Evolutionary conservation across 2,329 filamentous ascomycete genomes (phyloP).

Genomic region (Ophiostoma tasmaniense): DNA sequence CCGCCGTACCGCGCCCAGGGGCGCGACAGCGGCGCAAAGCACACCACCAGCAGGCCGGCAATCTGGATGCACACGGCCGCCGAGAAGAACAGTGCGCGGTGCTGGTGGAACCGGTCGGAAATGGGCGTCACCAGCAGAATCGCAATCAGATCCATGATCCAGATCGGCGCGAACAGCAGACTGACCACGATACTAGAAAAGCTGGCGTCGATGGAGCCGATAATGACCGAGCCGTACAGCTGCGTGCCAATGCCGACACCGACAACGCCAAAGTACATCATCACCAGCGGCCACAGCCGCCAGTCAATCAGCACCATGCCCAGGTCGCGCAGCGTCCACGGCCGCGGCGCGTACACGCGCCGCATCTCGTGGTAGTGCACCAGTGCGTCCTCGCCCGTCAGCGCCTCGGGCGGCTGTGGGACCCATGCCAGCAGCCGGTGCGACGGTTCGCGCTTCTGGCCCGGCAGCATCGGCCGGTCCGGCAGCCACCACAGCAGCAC

Average conservation of each 20-base stretch:
- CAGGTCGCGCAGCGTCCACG: constrained; percentile 67
- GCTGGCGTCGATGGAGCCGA: constrained; percentile 63
- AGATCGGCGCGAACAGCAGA: constrained; percentile 81
- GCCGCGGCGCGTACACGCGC: constrained; percentile 66
- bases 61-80: constrained; percentile 71
- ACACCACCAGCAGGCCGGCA: constrained; percentile 67
- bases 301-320: constrained; percentile 67
- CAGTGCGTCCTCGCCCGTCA: constrained; percentile 66
- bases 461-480: constrained; percentile 68
- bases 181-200: constrained; percentile 69
- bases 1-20: constrained; percentile 83
- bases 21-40: constrained; percentile 55
- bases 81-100: constrained; percentile 74
- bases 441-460: constrained; percentile 42
- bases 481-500: constrained; percentile 82
- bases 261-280: constrained; percentile 95
- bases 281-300: constrained; percentile 73
- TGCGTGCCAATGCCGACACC: constrained; percentile 87
- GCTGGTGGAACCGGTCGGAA: constrained; percentile 75
- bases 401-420: constrained; percentile 59
- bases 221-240: constrained; percentile 80
- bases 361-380: constrained; percentile 78
- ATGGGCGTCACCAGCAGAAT: constrained; percentile 79
- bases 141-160: constrained; percentile 88
- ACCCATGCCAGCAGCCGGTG: constrained; percentile 52